These are phyloP conservation scores for Aspergillus ruber DNA, from an alignment of 2,329 filamentous ascomycete genomes.

Conservation along the genomic window DNA sequence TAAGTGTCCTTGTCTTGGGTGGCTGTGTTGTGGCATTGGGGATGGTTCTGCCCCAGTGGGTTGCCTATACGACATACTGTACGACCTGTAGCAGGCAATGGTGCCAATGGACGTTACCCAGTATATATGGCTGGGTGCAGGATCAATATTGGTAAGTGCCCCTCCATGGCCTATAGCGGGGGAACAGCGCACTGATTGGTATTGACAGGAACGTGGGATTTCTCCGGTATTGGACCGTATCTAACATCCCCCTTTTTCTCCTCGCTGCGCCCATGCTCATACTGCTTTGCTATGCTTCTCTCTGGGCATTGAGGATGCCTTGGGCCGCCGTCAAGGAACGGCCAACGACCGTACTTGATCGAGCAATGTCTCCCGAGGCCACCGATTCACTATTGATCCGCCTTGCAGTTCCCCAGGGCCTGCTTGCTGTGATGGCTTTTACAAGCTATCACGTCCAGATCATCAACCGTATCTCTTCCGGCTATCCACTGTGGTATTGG, in stretches of 20 bases:
- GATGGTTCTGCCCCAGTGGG: constrained; percentile 62
- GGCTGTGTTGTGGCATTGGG: constrained; percentile 64
- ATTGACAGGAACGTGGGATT: constrained; percentile 72
- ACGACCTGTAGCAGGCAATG: constrained; percentile 52
- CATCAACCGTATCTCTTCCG: constrained; percentile 80
- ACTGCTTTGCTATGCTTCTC: constrained; percentile 59
- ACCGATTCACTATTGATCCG: constrained; percentile 37
- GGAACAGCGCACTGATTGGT: constrained; percentile 8
- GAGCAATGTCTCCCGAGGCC: constrained; percentile 10
- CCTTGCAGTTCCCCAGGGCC: constrained; percentile 65
- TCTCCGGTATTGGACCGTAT: constrained; percentile 80
- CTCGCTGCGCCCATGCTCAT: constrained; percentile 72
- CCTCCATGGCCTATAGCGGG: neutral
- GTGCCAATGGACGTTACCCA: constrained; percentile 69
- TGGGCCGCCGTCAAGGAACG: constrained; percentile 12
- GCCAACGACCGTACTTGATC: constrained; percentile 6
- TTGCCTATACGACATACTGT: constrained; percentile 72
- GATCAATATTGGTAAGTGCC: constrained; percentile 75
- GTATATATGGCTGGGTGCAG: constrained; percentile 89
- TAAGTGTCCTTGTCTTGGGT: constrained; percentile 56
- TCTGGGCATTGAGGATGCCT: constrained; percentile 34
- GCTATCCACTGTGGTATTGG: constrained; percentile 84
- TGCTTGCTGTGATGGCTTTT: constrained; percentile 65
- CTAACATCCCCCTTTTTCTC: constrained; percentile 81
- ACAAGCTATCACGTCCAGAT: constrained; percentile 91